phyloP scores from a whole-genome alignment of 2,329 filamentous ascomycete genomes.

The Cercospora sp. region DNA sequence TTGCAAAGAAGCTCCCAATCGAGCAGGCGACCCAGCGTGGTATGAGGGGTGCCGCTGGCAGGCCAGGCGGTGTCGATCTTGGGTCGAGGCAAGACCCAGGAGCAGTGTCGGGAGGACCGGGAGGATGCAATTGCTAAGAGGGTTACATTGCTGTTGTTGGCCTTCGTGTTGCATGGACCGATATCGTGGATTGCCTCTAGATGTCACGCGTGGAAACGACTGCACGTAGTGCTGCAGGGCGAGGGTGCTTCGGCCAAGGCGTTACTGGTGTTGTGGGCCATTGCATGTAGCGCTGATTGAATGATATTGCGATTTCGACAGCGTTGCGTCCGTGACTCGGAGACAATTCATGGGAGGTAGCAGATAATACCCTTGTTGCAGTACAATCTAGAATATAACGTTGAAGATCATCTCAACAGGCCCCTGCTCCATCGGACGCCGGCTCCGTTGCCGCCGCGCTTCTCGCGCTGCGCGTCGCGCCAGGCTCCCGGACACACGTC shows the following conservation, averaged over 20 bases:
- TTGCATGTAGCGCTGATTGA: slow-evolving; percentile 2
- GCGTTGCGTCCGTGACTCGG: background rate
- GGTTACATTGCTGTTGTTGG: background rate
- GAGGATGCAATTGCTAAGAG: slow-evolving; percentile 63
- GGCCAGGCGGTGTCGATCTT: slow-evolving; percentile 66
- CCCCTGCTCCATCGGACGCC: background rate
- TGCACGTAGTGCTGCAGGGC: background rate
- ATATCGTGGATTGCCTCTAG: background rate
- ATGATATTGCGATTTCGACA: background rate
- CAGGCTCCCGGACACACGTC: background rate
- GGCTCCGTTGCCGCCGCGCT: slow-evolving; percentile 1
- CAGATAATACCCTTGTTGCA: background rate
- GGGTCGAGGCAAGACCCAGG: slow-evolving; percentile 62
- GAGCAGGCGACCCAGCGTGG: slow-evolving; percentile 94
- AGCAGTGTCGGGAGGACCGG: slow-evolving; percentile 57
- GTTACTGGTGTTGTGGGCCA: slow-evolving; percentile 4
- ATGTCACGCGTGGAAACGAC: background rate
- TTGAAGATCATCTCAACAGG: background rate
- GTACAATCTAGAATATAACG: background rate
- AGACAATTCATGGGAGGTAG: background rate
- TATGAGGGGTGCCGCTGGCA: slow-evolving; percentile 60
- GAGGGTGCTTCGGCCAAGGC: background rate
- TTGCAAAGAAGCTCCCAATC: slow-evolving; percentile 94
- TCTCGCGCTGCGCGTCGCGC: background rate
- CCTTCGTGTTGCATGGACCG: background rate